Conservation (phyloP, 805 yeast genomes). For the Ogataea minuta region DNA sequence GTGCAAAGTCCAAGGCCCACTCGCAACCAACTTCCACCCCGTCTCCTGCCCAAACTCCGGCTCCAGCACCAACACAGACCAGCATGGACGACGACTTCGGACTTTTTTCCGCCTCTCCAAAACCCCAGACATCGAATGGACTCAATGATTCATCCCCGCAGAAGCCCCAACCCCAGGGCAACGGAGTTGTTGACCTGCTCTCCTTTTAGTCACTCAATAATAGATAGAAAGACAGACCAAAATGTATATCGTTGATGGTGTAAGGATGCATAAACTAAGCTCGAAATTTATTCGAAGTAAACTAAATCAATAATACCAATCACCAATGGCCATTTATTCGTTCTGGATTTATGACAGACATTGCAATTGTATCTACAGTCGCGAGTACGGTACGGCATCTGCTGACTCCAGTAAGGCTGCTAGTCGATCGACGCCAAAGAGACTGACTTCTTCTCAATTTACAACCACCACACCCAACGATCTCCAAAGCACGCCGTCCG, state of each 20-base stretch:
- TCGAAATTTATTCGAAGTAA: background rate
- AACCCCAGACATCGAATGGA: slow-evolving; percentile 6
- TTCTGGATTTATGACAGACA: slow-evolving; percentile 92
- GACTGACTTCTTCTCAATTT: background rate
- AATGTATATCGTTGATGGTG: background rate
- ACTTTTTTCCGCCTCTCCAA: slow-evolving; percentile 10
- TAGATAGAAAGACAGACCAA: no score
- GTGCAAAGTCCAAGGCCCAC: slow-evolving; percentile 54
- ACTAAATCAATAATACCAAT: background rate
- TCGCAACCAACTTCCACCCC: slow-evolving; percentile 17
- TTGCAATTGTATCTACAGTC: slow-evolving; percentile 79
- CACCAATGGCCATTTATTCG: slow-evolving; percentile 68
- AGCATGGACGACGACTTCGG: slow-evolving; percentile 16
- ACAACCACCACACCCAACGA: background rate
- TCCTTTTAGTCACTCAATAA: slow-evolving; percentile 35
- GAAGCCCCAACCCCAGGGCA: slow-evolving; percentile 14
- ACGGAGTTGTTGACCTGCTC: slow-evolving; percentile 48
- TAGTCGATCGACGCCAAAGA: background rate
- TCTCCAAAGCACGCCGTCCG: background rate
- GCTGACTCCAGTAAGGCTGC: background rate
- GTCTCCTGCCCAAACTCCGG: slow-evolving; percentile 17
- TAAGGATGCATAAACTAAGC: background rate
- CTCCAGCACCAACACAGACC: slow-evolving; percentile 6
- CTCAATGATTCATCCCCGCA: background rate
- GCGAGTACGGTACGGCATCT: slow-evolving; percentile 51